These are phyloP conservation scores for Venturia aucupariae DNA, from an alignment of 2,329 filamentous ascomycete species.

Conservation along the genomic window DNA sequence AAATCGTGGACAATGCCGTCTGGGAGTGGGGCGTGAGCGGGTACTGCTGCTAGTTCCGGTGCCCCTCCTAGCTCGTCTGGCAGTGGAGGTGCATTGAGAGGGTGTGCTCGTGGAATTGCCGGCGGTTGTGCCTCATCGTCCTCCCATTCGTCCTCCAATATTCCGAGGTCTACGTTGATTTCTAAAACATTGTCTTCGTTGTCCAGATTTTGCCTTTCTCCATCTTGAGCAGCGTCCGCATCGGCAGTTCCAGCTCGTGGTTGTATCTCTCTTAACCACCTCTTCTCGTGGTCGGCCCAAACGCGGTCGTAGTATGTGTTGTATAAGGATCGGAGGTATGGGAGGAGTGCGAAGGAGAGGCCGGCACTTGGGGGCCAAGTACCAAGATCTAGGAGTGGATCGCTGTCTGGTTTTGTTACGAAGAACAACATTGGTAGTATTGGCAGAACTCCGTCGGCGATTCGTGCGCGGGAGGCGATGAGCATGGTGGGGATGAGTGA, in stretches of 20 bases:
- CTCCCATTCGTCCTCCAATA: constrained; percentile 39
- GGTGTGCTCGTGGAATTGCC: constrained; percentile 16
- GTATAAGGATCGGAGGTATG: constrained; percentile 56
- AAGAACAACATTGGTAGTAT: constrained; percentile 55
- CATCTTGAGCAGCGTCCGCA: constrained; percentile 22
- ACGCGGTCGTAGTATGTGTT: constrained; percentile 51
- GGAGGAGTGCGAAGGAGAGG: constrained; percentile 56
- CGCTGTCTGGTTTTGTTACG: constrained; percentile 36
- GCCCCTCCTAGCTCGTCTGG: constrained; percentile 18
- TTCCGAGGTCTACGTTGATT: constrained; percentile 25
- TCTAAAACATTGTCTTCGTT: constrained; percentile 38
- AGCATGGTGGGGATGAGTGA: constrained; percentile 60
- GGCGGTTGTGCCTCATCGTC: constrained; percentile 19
- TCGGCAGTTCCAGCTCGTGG: constrained; percentile 39
- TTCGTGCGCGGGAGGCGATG: constrained; percentile 55
- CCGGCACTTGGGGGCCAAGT: constrained; percentile 58
- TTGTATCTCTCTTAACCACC: constrained; percentile 55
- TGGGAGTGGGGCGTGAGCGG: constrained; percentile 11
- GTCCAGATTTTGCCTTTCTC: constrained; percentile 25
- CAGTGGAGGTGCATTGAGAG: constrained; percentile 26
- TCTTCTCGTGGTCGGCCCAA: constrained; percentile 48
- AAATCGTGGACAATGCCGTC: constrained; percentile 8
- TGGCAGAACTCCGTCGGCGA: constrained; percentile 55
- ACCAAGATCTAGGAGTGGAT: constrained; percentile 41
- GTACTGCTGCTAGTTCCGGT: constrained; percentile 17